Conservation (phyloP, 1,139 yeast species). For the Kodamaea derodonti region DNA sequence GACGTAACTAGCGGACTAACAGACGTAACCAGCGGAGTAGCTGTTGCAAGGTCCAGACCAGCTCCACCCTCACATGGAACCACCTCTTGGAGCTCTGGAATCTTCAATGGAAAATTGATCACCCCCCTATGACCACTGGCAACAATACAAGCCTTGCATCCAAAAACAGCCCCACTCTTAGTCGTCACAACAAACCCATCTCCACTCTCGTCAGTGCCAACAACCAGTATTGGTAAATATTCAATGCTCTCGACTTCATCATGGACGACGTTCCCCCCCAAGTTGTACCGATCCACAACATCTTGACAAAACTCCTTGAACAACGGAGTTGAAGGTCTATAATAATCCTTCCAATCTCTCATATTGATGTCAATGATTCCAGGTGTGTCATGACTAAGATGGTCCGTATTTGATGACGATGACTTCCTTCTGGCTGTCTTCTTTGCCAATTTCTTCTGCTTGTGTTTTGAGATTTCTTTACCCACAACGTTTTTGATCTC, state of each 20-base stretch:
- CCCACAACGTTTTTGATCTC: constrained; percentile 48
- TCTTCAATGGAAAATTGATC: constrained; percentile 31
- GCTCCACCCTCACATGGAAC: too few species aligned
- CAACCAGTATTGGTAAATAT: constrained; percentile 24
- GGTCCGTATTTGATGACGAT: constrained; percentile 10
- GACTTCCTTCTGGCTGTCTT: constrained; percentile 13
- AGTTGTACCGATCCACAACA: constrained; percentile 30
- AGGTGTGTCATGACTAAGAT: constrained; percentile 22
- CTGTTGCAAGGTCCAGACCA: too few species aligned
- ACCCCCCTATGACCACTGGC: constrained; percentile 43
- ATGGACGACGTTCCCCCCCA: constrained; percentile 27
- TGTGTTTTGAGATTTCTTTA: constrained; percentile 43
- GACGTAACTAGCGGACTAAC: too few species aligned
- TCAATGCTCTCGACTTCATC: constrained; percentile 33
- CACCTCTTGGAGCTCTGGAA: too few species aligned
- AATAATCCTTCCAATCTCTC: constrained; percentile 46
- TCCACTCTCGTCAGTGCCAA: constrained; percentile 22
- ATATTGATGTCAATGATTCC: constrained; percentile 40
- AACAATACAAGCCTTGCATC: constrained; percentile 35
- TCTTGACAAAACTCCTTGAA: constrained; percentile 39
- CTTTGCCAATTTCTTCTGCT: constrained; percentile 29
- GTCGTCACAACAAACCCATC: constrained; percentile 30
- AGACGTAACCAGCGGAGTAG: too few species aligned
- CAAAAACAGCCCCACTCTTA: constrained; percentile 23
- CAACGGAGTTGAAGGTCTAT: constrained; percentile 40